Evolutionary conservation across 768 basidiomycete genomes (phyloP), one percentile per base, ranked within the genome.

Genomic region (Psilocybe cubensis): DNA sequence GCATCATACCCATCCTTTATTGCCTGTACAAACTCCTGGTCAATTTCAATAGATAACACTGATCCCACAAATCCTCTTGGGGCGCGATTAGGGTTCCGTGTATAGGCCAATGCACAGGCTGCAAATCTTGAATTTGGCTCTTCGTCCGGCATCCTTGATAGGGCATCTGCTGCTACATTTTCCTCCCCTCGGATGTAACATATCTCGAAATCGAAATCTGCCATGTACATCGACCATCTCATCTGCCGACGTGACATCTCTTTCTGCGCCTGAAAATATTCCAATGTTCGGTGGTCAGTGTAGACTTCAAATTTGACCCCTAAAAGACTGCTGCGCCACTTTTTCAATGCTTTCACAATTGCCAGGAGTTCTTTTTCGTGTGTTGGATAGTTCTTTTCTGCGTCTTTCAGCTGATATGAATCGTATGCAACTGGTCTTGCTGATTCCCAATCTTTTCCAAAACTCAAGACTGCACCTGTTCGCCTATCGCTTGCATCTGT

Each of bases 321-420:
- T 0, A 69, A 28, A 1, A 68, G 46, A 38, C 59, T 48, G 0
- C 48, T 54, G 0, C 65, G 28, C 67, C 68, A 77, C 23, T 66
- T 63, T 35, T 67, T 57, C 0, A 72, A 59, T 0, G 72, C 71
- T 4, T 68, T 58, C 0, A 79, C 60, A 11, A 80, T 74, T 0
- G 76, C 74, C 0, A 78, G 57, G 0, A 79, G 58, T 56, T 79
- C 77, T 52, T 74, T 71, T 57, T 79, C 69, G 46, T 79, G 75
- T 0, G 68, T 66, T 0, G 74, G 71, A 27, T 79, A 79, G 51
- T 78, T 76, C 18, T 2, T 18, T 31, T 66, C 58, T 0, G 74
- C 69, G 41, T 23, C 55, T n/a, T 64, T 70, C 24, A 70, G 67
- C 17, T 57, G 63, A 31, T 43, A 41, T 0, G 59, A 79, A 60